Conservation (phyloP, 306 rosid species). For the Gastrolobium villosum region DNA sequence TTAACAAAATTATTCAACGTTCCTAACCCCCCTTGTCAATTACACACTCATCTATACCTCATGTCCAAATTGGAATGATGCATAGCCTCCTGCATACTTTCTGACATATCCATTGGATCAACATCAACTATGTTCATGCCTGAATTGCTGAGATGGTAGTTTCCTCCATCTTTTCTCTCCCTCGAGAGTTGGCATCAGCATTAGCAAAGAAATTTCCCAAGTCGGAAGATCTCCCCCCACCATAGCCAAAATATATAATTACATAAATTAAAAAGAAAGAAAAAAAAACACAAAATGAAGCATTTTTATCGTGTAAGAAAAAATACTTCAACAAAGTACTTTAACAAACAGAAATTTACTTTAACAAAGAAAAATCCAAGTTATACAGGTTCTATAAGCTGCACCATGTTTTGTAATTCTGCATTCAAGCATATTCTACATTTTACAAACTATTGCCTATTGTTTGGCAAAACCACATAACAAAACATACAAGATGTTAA, state of each 20-base stretch:
- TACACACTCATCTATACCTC: conserved; percentile 74
- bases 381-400: neutral
- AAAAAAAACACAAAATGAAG: conserved; percentile 7
- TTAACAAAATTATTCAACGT: too few species aligned
- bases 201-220: conserved; percentile 88
- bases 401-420: conserved; percentile 25
- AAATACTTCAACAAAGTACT: too few species aligned
- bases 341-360: neutral
- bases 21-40: too few species aligned
- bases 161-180: conserved; percentile 68
- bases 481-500: conserved; percentile 31
- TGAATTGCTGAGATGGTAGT: conserved; percentile 57
- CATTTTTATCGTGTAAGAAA: conserved; percentile 31
- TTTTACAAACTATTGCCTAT: conserved; percentile 31
- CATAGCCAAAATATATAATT: conserved; percentile 65
- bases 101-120: conserved; percentile 97
- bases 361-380: conserved; percentile 25
- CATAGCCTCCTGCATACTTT: conserved; percentile 99
- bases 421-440: conserved; percentile 23
- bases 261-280: conserved; percentile 35
- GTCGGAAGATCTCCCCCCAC: conserved; percentile 78
- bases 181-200: conserved; percentile 82
- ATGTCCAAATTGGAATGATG: conserved; percentile 94
- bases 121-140: conserved; percentile 58
- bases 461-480: conserved; percentile 17